Conservation (phyloP, 108 stramenopile genomes). For the Tribonema minus region DNA sequence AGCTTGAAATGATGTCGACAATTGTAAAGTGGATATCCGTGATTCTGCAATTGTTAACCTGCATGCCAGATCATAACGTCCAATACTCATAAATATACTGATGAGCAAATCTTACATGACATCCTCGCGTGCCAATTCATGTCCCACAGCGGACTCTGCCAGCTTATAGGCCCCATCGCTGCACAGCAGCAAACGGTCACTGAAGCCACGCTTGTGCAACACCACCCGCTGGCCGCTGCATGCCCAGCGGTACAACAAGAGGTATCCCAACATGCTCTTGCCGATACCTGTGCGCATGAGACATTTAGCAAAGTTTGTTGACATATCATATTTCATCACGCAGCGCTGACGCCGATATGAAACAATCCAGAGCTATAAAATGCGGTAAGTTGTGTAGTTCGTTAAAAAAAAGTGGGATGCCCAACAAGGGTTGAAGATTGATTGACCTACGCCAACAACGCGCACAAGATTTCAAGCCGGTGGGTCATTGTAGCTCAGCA, state of each 20-base stretch:
- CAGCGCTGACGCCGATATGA: no score
- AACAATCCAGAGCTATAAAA: no score
- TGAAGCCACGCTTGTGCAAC: not conserved
- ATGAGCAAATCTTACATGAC: not conserved
- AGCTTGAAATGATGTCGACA: no score
- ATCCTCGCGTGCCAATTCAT: not conserved
- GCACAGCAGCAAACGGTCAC: not conserved
- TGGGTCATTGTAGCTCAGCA: no score
- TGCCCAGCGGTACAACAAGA: not conserved
- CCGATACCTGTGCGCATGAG: not conserved
- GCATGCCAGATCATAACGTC: no score
- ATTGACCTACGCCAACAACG: no score
- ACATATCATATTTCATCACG: not conserved
- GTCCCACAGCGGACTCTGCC: not conserved
- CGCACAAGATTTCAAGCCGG: no score
- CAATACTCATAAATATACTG: not conserved
- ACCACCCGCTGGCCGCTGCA: not conserved
- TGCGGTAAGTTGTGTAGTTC: no score
- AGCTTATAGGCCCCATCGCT: not conserved
- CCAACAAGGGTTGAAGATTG: not conserved
- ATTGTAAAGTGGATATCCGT: no score
- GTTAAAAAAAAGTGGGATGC: no score
- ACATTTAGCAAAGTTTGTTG: not conserved
- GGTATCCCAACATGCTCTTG: not conserved
- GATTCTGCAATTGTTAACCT: no score